phyloP scores from a whole-genome alignment of 2,329 filamentous ascomycete genomes.

The Pseudogymnoascus sp. region DNA sequence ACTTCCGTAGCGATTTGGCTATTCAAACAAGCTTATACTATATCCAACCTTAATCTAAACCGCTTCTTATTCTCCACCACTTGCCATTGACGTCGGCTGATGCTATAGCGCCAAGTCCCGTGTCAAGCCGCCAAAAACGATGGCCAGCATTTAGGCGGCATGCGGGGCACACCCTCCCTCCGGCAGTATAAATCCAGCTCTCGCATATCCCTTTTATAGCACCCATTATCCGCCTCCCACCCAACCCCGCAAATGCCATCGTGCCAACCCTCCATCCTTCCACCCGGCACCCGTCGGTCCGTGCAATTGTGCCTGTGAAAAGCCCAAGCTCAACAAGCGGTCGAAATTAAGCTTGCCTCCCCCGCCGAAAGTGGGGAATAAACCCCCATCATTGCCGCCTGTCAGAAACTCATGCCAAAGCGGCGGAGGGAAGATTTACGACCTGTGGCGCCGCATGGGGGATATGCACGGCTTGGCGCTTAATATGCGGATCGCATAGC shows the following conservation, averaged over 20 bases:
- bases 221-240: background rate
- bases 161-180: background rate
- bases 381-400: background rate
- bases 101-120: too few species aligned
- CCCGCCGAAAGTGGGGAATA: background rate
- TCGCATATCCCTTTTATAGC: background rate
- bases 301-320: background rate
- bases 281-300: background rate
- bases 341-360: background rate
- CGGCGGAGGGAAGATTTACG: too few species aligned
- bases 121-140: too few species aligned
- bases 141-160: background rate
- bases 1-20: too few species aligned
- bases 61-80: background rate
- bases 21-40: background rate
- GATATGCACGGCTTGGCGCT: background rate
- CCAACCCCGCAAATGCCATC: background rate
- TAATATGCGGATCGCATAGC: background rate
- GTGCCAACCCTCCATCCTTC: background rate
- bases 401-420: background rate
- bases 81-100: background rate
- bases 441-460: too few species aligned
- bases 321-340: background rate
- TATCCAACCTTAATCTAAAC: background rate
- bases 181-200: background rate